Evolutionary conservation across 345 rosid genomes (phyloP).

Genomic region (Populus davidiana): DNA sequence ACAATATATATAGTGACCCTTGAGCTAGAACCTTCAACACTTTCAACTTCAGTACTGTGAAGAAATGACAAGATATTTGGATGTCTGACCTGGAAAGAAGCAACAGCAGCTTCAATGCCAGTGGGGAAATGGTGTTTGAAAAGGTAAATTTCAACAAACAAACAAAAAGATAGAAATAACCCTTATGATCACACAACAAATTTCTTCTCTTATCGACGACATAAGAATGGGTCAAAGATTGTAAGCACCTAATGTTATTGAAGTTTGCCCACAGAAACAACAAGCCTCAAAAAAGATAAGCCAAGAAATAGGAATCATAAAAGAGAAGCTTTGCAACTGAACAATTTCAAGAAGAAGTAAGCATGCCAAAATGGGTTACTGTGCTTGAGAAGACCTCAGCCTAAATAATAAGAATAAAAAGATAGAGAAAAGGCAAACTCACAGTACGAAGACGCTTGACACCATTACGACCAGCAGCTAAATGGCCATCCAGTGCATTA

Average conservation of each 20-base stretch:
- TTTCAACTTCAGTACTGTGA: conserved; percentile 90
- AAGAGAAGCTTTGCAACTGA: no score
- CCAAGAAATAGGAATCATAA: not conserved
- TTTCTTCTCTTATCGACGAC: no score
- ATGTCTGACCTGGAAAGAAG: conserved; percentile 77
- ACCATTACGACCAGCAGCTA: conserved; percentile 94
- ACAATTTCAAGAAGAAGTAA: no score
- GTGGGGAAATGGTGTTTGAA: not conserved
- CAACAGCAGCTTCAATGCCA: conserved; percentile 1
- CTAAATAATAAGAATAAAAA: no score
- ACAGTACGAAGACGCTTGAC: conserved; percentile 99
- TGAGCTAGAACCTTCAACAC: conserved; percentile 59
- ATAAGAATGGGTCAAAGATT: not conserved
- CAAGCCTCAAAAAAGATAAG: not conserved
- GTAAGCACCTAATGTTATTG: not conserved
- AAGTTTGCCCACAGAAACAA: not conserved
- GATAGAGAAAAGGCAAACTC: conserved; percentile 16
- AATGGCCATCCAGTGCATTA: conserved; percentile 80
- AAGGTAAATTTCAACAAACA: not conserved
- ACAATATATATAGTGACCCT: conserved; percentile 85
- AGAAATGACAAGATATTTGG: conserved; percentile 92
- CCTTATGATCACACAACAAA: not conserved
- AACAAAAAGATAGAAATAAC: not conserved
- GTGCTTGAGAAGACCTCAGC: no score
- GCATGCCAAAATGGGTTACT: no score